Evolutionary conservation across 306 rosid genomes (phyloP), one percentile per base, ranked within the genome.

Genomic region (Mucuna pruriens): DNA sequence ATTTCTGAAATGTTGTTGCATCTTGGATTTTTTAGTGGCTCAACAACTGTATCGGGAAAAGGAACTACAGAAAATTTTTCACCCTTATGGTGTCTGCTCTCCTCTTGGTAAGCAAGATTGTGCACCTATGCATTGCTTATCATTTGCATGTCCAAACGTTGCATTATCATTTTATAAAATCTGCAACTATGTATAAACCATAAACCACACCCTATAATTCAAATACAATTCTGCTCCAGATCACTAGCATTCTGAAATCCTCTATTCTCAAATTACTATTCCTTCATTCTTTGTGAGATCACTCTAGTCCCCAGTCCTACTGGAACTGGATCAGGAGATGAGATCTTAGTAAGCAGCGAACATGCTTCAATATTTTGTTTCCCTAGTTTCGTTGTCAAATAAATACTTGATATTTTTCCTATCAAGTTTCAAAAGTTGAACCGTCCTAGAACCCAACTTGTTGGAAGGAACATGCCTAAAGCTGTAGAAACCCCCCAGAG

Each of bases 31-130:
- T 91, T 83, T 85, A 95, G 99, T 95, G 99, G 99, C 98, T 95
- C 69, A 95, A 95, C 90, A 95, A 93, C 85, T 95, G 99, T 70
- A 90, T 95, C 22, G 99, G 99, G 16, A 87, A 87, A 76, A 91
- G 44, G 89, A 95, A 95, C 89, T 95, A 95, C 82, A 71, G 97
- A 45, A 88, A 95, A 39, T 95, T 95, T 86, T 95, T 95, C 88
- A 87, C 94, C 82, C 98, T 95, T 51, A 95, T 95, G 99, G 93
- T 95, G 75, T 13, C 98, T 48, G 92, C 99, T 54, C 96, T 95
- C 71, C 86, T 95, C 86, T 93, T 95, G 99, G 99, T 95, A 92
- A 93, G 98, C 83, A 82, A 49, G 20, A 81, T 80, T 19, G 58
- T 85, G 82, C 45, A 25, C 76, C 66, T 76, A 48, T 71, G 22